A percentile compares a stretch with the other conserved stretches of the same genome.
These are phyloP conservation scores for Pelargonium fulgidum DNA, from an alignment of 441 rosid genomes.

Conservation along the genomic window DNA sequence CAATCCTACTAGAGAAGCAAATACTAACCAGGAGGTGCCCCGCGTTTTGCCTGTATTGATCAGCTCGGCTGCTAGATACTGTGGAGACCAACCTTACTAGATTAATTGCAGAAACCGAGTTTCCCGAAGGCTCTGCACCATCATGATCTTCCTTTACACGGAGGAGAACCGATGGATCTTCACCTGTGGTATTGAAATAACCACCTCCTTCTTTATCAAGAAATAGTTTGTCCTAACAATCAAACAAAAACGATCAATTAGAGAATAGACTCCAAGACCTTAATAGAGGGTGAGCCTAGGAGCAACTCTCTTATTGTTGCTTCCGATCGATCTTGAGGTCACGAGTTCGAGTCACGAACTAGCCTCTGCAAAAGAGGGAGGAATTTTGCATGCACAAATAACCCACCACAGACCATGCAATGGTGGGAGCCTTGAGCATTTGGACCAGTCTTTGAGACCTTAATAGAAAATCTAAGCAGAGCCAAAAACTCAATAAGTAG, in stretches of 20 bases:
- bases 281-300: too few species aligned
- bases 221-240: constrained; percentile 72
- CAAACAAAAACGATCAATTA: background rate
- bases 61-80: constrained; percentile 47
- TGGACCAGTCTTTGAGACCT: too few species aligned
- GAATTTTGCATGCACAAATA: background rate
- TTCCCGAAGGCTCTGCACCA: constrained; percentile 97
- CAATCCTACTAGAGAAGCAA: background rate
- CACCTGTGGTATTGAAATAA: constrained; percentile 78
- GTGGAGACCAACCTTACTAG: constrained; percentile 73
- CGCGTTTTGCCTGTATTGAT: constrained; percentile 49
- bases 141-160: constrained; percentile 95
- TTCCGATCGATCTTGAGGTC: background rate
- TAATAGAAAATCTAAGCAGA: too few species aligned
- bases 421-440: too few species aligned
- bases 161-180: constrained; percentile 82
- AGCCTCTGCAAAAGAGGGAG: background rate
- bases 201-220: constrained; percentile 89
- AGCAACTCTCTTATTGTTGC: too few species aligned
- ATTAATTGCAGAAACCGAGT: constrained; percentile 79
- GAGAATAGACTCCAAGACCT: background rate
- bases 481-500: background rate
- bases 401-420: background rate
- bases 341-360: too few species aligned
- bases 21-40: constrained; percentile 71